Evolutionary conservation across 1,139 yeast genomes (phyloP), one percentile per base, ranked within the genome.

Genomic region (Scheffersomyces parashehatae): DNA sequence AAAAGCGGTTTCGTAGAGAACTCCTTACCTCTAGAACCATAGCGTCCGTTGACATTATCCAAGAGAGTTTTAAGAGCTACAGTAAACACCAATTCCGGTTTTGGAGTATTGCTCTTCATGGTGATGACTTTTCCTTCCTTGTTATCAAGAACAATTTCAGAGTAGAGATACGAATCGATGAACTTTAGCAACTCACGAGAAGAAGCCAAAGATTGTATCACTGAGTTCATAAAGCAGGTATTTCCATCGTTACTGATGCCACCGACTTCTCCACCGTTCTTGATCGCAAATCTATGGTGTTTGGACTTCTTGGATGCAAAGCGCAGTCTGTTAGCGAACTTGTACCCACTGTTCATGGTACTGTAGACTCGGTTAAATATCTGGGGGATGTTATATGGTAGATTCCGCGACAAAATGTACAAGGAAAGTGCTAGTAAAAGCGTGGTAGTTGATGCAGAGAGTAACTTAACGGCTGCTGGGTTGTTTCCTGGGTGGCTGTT

Each of bases 171-270:
- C 5, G 71, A 64, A 40, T 81, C 80, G 44, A 88, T 70, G 55
- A 85, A 88, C 28, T 70, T 68, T 31, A 75, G 52, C 29, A 90
- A 67, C 40, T 83, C 81, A 31, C 77, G 73, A 1, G 95, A 84
- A 0, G 95, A 85, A 0, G 96, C 91, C 50, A 90, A 68, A 11
- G 89, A 79, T 63, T 90, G 97, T 32, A 90, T 69, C 1, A 90
- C 96, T 15, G 90, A 83, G 64, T 90, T 90, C 95, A 90, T 89
- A 56, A 90, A 90, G 62, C 97, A 90, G 0, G 96, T 88, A 58
- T 90, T 90, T 11, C 97, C 97, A 52, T 89, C 97, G 62, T 90
- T 90, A 49, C 81, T 77, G 36, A 90, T 72, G 1, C 97, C 97
- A 24, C 96, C 97, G 32, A 88, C 77, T 49, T 78, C 81, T 3